phyloP scores from a whole-genome alignment of 1,139 yeast species.

The Zygoascus sp. region DNA sequence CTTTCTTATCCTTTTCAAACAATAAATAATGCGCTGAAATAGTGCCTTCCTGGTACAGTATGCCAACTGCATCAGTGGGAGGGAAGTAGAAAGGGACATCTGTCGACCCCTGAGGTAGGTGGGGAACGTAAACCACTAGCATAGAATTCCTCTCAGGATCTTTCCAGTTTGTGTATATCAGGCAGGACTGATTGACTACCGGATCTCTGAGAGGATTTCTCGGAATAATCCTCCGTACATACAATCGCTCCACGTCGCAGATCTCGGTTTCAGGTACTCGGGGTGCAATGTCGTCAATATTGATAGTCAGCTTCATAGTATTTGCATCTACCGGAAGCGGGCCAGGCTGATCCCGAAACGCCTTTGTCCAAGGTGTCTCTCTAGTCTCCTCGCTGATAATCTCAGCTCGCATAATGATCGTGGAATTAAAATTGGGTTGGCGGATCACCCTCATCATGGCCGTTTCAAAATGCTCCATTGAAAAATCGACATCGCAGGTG shows the following conservation, averaged over 20 bases:
- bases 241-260: constrained; percentile 44
- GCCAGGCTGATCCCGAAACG: background rate
- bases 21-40: constrained; percentile 82
- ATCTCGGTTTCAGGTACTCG: constrained; percentile 43
- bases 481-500: constrained; percentile 33
- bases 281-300: constrained; percentile 54
- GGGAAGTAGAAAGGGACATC: constrained; percentile 88
- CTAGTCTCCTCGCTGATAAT: constrained; percentile 49
- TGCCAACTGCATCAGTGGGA: constrained; percentile 74
- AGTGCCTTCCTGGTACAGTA: constrained; percentile 48
- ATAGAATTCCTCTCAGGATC: constrained; percentile 29
- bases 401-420: constrained; percentile 87
- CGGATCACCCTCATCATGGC: constrained; percentile 79
- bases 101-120: constrained; percentile 47
- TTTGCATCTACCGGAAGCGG: constrained; percentile 11
- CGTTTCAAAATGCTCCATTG: constrained; percentile 49
- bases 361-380: background rate
- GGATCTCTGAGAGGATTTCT: constrained; percentile 84
- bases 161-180: constrained; percentile 37
- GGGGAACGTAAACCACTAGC: constrained; percentile 72
- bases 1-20: constrained; percentile 40
- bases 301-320: constrained; percentile 25
- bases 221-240: constrained; percentile 79
- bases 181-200: constrained; percentile 79
- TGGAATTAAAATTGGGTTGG: constrained; percentile 89